Percentiles rank a stretch among this genome's conserved stretches.
Evolutionary conservation across 2,329 filamentous ascomycete species (phyloP).

Genomic region (Ploettnerulaceae sp.): DNA sequence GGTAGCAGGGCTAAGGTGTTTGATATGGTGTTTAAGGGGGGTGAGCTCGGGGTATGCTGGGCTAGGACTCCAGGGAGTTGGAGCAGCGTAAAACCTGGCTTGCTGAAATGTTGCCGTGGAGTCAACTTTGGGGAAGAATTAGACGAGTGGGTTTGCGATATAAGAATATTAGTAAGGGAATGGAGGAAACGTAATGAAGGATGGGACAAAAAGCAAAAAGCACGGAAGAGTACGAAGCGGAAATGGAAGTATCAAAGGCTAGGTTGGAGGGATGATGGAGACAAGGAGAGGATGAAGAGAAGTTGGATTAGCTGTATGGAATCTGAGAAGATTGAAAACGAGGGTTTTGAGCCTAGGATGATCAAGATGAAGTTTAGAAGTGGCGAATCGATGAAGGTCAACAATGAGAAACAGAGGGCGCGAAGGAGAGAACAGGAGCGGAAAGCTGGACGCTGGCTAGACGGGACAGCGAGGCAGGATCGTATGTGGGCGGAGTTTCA

Average conservation of each 20-base stretch:
- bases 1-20: conserved; percentile 13
- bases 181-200: background rate
- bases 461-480: conserved; percentile 21
- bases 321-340: background rate
- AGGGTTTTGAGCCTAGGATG: background rate
- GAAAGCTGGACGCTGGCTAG: conserved; percentile 26
- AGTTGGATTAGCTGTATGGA: conserved; percentile 1
- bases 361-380: background rate
- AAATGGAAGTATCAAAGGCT: conserved; percentile 4
- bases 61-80: conserved; percentile 17
- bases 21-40: conserved; percentile 17
- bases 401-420: conserved; percentile 21
- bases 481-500: conserved; percentile 25
- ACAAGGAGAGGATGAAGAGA: conserved; percentile 2
- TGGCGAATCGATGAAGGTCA: conserved; percentile 8
- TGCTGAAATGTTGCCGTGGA: conserved; percentile 13
- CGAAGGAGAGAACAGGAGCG: conserved; percentile 22
- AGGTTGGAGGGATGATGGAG: background rate
- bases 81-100: conserved; percentile 15
- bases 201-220: background rate
- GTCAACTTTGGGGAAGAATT: conserved; percentile 15
- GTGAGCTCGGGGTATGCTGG: conserved; percentile 7
- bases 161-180: background rate
- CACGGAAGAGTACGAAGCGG: background rate
- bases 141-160: background rate